Evolutionary conservation across 441 rosid species (phyloP).

Genomic region (Pelargonium fulgidum): DNA sequence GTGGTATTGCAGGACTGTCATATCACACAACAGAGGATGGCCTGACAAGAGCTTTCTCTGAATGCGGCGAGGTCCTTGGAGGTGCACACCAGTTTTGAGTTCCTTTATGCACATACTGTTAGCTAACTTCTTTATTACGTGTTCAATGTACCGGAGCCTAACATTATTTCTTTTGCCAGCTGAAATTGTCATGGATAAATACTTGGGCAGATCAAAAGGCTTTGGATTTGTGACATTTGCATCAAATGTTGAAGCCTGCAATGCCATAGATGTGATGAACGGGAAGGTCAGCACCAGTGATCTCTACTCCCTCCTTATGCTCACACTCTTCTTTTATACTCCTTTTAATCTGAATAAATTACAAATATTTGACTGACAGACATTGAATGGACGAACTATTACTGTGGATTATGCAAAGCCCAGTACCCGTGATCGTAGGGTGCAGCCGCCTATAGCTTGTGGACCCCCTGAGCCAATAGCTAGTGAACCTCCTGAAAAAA

Average conservation of each 20-base stretch:
- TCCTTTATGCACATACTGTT: background rate
- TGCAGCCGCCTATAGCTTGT: background rate
- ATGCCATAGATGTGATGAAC: conserved; percentile 52
- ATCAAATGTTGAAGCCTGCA: conserved; percentile 61
- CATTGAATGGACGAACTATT: background rate
- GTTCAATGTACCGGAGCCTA: background rate
- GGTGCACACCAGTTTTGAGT: conserved; percentile 34
- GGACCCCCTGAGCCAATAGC: no score
- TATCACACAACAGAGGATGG: conserved; percentile 59
- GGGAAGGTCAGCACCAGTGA: conserved; percentile 50
- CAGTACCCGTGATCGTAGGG: background rate
- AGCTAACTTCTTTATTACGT: background rate
- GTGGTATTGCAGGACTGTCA: conserved; percentile 51
- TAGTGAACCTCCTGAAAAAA: no score
- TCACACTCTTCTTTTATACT: background rate
- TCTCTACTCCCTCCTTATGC: background rate
- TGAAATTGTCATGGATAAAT: conserved; percentile 54
- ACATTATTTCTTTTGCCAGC: conserved; percentile 40
- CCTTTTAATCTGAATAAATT: background rate
- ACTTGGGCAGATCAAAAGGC: conserved; percentile 66
- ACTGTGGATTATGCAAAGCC: background rate
- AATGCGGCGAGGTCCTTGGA: conserved; percentile 81
- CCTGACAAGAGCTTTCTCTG: conserved; percentile 63
- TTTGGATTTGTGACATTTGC: conserved; percentile 89
- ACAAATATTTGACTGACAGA: conserved; percentile 24